Percentiles rank a stretch among this genome's conserved stretches.
Evolutionary conservation across 2,329 filamentous ascomycete species (phyloP).

Genomic region (Talaromyces sp.): DNA sequence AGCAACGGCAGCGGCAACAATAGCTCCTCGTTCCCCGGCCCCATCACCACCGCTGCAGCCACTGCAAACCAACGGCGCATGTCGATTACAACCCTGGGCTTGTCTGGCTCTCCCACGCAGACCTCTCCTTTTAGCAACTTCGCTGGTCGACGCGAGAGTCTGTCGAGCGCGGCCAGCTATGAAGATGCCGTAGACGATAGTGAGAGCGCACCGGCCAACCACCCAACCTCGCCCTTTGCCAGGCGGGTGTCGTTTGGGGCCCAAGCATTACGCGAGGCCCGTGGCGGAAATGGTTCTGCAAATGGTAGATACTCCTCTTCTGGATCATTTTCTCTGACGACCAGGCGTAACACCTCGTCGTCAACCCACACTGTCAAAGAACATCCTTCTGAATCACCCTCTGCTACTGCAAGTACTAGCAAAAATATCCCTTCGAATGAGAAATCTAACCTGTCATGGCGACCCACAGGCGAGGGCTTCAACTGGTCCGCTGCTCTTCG

Average conservation of each 20-base stretch:
- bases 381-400: slow-evolving; percentile 24
- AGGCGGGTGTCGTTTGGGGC: slow-evolving; percentile 88
- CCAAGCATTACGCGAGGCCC: slow-evolving; percentile 67
- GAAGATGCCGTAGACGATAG: slow-evolving; percentile 57
- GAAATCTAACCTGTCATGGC: slow-evolving; percentile 39
- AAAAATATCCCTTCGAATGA: slow-evolving; percentile 29
- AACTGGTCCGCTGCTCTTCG: slow-evolving; percentile 97
- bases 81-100: slow-evolving; percentile 66
- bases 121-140: slow-evolving; percentile 45
- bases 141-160: slow-evolving; percentile 56
- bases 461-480: slow-evolving; percentile 75
- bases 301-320: slow-evolving; percentile 53
- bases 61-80: slow-evolving; percentile 57
- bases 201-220: slow-evolving; percentile 53
- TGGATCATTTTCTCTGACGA: slow-evolving; percentile 17
- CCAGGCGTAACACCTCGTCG: slow-evolving; percentile 21
- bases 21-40: slow-evolving; percentile 25
- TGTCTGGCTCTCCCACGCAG: slow-evolving; percentile 66
- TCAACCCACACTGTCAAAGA: slow-evolving; percentile 16
- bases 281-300: slow-evolving; percentile 55
- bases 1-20: slow-evolving; percentile 4
- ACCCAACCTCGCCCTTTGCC: slow-evolving; percentile 62
- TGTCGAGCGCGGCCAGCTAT: slow-evolving; percentile 54
- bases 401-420: slow-evolving; percentile 34
- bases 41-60: slow-evolving; percentile 48